Base-by-base conservation (phyloP, 495 filamentous ascomycete species). In the Tuber magnatum region DNA sequence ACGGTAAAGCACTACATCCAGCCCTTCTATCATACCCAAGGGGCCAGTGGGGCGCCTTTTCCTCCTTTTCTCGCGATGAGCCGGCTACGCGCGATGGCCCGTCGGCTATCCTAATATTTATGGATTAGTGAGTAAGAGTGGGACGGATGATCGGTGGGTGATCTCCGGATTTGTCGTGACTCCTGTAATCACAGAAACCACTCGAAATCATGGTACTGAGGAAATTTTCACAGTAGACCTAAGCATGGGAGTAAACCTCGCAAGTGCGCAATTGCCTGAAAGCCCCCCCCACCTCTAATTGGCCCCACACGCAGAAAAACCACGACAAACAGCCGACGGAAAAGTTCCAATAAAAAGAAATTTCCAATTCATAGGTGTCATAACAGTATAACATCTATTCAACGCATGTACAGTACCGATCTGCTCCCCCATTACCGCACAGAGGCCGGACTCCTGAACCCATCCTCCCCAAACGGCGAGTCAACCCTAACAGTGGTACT, bases 401-500 rank as follows among this genome's bases (percentile, higher is more conserved):
- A 65, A 65, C 14, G 56, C 56, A 35, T 10, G 32, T 65, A 65
- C 28, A 12, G 18, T 14, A 7, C 16, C 28, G n/a, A n/a, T 7
- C 56, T 5, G 0, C 14, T 28, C 14, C 12, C 28, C 14, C 28
- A 35, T 20, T 65, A 35, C 28, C 12, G 28, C 41, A 75, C 70
- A 40, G 72, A 68, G 72, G 70, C 71, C 12, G 77, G 70, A 35
- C 73, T 80, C 70, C 74, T 76, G 32, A 80, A 79, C 24, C 73
- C 78, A 28, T 76, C 81, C 72, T 75, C 76, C 32, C 72, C 71
- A 74, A 73, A 75, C 73, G 75, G 77, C 32, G 82, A 74, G 73
- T 81, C 76, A 70, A 80, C 78, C 72, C 75, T 80, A 20, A 82
- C 83, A 41, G 73, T 86, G 73, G 84, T 84, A 73, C 88, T 91